Percentiles rank a stretch among this genome's conserved stretches.
These are phyloP conservation scores for Neurospora sp. DNA, from an alignment of 2,329 filamentous ascomycete species.

Conservation along the genomic window DNA sequence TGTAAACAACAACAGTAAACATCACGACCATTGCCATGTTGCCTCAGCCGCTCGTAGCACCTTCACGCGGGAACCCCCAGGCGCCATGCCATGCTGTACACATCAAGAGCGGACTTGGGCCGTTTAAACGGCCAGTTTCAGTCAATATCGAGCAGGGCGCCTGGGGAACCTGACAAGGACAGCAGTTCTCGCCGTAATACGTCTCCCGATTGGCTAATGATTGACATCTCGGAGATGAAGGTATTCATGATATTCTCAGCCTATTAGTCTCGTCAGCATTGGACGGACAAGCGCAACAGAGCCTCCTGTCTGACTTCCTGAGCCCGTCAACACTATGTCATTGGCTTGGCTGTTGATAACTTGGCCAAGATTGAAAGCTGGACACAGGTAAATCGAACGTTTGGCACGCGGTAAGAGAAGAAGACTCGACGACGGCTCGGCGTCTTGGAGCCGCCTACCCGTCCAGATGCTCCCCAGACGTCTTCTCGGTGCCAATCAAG, in stretches of 20 bases:
- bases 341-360: neutral
- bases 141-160: neutral
- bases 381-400: neutral
- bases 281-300: neutral
- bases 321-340: neutral
- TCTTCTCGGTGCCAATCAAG: too few species aligned
- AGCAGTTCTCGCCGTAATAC: neutral
- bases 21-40: neutral
- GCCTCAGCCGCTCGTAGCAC: neutral
- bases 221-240: neutral
- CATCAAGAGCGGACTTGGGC: neutral
- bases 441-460: too few species aligned
- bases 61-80: neutral
- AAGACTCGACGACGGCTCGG: too few species aligned
- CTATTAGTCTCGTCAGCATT: neutral
- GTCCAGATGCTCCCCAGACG: too few species aligned
- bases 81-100: neutral
- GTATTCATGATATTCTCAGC: neutral
- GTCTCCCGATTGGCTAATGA: neutral
- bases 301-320: neutral
- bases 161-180: neutral
- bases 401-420: neutral
- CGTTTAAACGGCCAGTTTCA: neutral
- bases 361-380: neutral
- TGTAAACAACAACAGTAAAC: neutral